phyloP scores from a whole-genome alignment of 768 basidiomycete species.

The Fibroporia radiculosa region DNA sequence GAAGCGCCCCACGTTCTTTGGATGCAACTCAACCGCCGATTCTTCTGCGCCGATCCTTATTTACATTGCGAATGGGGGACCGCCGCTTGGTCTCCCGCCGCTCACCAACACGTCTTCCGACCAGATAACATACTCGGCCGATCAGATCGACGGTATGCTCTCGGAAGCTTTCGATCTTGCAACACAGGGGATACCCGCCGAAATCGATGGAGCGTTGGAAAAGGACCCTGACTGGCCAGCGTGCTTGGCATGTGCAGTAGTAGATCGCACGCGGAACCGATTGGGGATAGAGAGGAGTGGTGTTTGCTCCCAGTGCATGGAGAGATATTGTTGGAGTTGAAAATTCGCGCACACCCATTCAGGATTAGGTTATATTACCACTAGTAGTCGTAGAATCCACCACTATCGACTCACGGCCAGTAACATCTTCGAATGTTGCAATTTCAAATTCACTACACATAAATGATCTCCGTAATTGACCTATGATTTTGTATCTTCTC shows the following conservation, averaged over 20 bases:
- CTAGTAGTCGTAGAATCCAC: too few species aligned
- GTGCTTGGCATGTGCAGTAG: conserved; percentile 66
- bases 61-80: conserved; percentile 51
- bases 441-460: too few species aligned
- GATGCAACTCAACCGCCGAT: conserved; percentile 45
- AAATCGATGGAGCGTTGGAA: conserved; percentile 10
- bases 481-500: too few species aligned
- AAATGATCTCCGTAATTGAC: too few species aligned
- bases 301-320: conserved; percentile 19
- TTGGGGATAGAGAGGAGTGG: conserved; percentile 13
- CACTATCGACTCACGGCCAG: too few species aligned
- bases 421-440: too few species aligned
- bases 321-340: conserved; percentile 25
- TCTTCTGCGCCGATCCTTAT: conserved; percentile 40
- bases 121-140: conserved; percentile 29
- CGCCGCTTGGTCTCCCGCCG: conserved; percentile 29
- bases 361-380: too few species aligned
- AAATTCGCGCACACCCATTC: too few species aligned
- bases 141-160: conserved; percentile 36
- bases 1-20: conserved; percentile 70
- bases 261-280: conserved; percentile 27
- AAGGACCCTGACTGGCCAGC: conserved; percentile 47
- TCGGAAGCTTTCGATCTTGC: conserved; percentile 36
- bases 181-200: conserved; percentile 33
- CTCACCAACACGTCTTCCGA: conserved; percentile 36